These are phyloP conservation scores for Schizosaccharomyces japonicus DNA, from an alignment of 805 yeast genomes.

Conservation along the genomic window DNA sequence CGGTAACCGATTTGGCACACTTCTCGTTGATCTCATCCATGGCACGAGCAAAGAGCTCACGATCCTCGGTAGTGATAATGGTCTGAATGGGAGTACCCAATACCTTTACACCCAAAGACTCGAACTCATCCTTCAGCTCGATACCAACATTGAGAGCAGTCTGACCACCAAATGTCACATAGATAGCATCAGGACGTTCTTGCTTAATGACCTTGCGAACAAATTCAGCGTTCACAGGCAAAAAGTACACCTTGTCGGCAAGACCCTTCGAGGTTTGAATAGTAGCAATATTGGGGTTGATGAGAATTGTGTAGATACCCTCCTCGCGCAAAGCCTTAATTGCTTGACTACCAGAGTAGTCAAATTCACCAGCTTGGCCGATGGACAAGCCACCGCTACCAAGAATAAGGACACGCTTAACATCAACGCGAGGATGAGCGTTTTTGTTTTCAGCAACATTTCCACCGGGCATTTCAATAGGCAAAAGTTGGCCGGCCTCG, in stretches of 20 bases:
- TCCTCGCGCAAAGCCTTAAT: conserved; percentile 95
- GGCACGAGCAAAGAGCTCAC: conserved; percentile 82
- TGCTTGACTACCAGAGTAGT: conserved; percentile 96
- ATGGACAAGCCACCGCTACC: conserved; percentile 97
- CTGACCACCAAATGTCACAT: conserved; percentile 95
- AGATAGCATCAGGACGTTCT: conserved; percentile 92
- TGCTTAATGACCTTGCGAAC: conserved; percentile 84
- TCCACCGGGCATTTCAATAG: conserved; percentile 85
- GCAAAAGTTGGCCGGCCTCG: conserved; percentile 28
- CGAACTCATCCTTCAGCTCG: conserved; percentile 83
- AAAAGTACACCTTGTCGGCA: conserved; percentile 91
- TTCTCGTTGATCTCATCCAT: conserved; percentile 90
- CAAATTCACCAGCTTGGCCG: conserved; percentile 99
- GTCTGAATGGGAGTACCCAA: conserved; percentile 93
- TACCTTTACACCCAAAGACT: conserved; percentile 71
- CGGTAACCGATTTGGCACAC: conserved; percentile 83
- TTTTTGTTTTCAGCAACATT: conserved; percentile 44
- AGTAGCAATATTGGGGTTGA: conserved; percentile 95
- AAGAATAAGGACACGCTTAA: conserved; percentile 74
- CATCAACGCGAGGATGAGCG: conserved; percentile 54
- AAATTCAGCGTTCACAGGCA: conserved; percentile 93
- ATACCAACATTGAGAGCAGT: conserved; percentile 94
- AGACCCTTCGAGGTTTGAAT: conserved; percentile 93
- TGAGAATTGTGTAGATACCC: conserved; percentile 84
- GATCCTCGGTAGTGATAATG: conserved; percentile 89